Evolutionary conservation across 345 rosid genomes (phyloP), one percentile per base, ranked within the genome.

Genomic region (Syzygium aromaticum): DNA sequence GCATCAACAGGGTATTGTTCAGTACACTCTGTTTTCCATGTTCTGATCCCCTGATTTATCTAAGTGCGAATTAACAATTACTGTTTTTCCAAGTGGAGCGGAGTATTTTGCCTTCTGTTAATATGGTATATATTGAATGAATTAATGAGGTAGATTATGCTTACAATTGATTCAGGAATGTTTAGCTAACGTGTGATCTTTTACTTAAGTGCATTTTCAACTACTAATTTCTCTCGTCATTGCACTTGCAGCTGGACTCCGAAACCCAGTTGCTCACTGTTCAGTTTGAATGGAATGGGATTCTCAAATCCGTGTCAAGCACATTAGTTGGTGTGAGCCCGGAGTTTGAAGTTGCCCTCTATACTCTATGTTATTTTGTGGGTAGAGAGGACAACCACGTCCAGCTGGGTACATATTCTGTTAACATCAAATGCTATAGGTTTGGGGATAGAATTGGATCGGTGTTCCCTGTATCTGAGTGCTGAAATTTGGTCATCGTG

Each of bases 231-330:
- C 85, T 52, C 23, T 15, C 3, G 7, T 84, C 30, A 13, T 43
- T 85, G 54, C 15, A 51, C 77, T 85, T 87, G 94, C 95, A 95
- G 98, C 98, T 95, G 1, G 97, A 95, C 86, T 90, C 95, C 19
- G 98, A 97, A 85, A 93, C 97, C 49, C 98, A 97, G 92, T 90
- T 97, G 91, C 95, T 97, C 6, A 95, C 95, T 0, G 87, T 94
- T 90, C 99, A 97, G 89, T 97, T 97, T 59, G 96, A 96, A 87
- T 97, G 98, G 99, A 96, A 97, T 85, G 98, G 98, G 16, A 87
- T 96, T 88, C 95, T 94, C 11, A 97, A 97, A 90, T 94, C 98
- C n/a, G 98, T 97, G 6, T 95, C 99, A 38, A 95, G 94, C 92
- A 95, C 94, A 1, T 87, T 97, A 86, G 87, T 97, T 8, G 98